Evolutionary conservation across 768 basidiomycete genomes (phyloP).

Genomic region (Phaeotremella fagi): DNA sequence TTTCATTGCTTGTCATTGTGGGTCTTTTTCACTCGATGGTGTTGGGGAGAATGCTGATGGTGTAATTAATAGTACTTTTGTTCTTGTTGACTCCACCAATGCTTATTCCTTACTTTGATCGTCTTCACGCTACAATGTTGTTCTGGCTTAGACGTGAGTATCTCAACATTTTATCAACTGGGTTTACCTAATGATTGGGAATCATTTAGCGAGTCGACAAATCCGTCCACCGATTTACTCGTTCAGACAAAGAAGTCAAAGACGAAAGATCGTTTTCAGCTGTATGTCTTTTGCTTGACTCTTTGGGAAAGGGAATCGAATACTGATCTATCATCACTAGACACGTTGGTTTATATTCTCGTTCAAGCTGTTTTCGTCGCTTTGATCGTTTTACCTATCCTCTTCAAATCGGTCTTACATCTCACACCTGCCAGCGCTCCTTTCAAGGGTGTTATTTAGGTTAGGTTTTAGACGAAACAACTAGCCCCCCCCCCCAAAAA

Average conservation of each 20-base stretch:
- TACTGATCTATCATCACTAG: conserved; percentile 40
- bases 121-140: conserved; percentile 80
- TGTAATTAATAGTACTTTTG: conserved; percentile 56
- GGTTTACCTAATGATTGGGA: background rate
- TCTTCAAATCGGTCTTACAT: conserved; percentile 62
- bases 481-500: background rate
- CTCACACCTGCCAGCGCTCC: conserved; percentile 46
- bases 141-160: conserved; percentile 81
- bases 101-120: conserved; percentile 85
- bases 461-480: background rate
- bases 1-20: conserved; percentile 56
- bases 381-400: conserved; percentile 56
- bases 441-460: conserved; percentile 41
- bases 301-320: background rate
- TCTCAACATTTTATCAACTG: conserved; percentile 2
- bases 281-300: conserved; percentile 34
- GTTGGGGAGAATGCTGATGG: background rate
- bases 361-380: conserved; percentile 67
- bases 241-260: conserved; percentile 80
- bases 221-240: conserved; percentile 71
- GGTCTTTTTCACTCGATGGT: conserved; percentile 1
- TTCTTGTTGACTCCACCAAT: conserved; percentile 87
- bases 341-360: conserved; percentile 69
- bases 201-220: conserved; percentile 44
- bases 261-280: conserved; percentile 71